Evolutionary conservation across 768 basidiomycete genomes (phyloP).

Genomic region (Hericium rajendrae): DNA sequence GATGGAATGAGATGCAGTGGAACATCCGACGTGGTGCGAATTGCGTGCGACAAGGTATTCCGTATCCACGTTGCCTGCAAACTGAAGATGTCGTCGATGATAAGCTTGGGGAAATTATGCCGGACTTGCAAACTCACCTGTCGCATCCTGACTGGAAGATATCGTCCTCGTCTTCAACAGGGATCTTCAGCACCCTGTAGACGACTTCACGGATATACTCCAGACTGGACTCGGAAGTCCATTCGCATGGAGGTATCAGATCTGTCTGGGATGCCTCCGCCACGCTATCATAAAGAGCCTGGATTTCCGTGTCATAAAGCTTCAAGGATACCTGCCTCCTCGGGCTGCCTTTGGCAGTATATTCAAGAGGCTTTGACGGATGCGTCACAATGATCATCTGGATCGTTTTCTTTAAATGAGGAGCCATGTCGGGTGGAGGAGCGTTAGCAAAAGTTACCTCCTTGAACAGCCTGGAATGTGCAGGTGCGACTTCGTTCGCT

Average conservation of each 20-base stretch:
- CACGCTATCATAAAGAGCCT: conserved; percentile 6
- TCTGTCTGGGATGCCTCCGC: not conserved
- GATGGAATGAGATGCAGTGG: conserved; percentile 7
- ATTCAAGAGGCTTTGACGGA: conserved; percentile 11
- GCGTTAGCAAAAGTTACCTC: conserved; percentile 1
- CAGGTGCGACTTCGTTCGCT: conserved; percentile 13
- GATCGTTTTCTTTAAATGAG: too few relatives aligned
- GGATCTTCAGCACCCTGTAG: not conserved
- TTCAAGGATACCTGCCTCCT: conserved; percentile 6
- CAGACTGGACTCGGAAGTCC: not conserved
- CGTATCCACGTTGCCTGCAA: not conserved
- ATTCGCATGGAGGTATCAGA: not conserved
- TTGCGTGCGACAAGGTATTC: not conserved
- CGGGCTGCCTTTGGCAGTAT: conserved; percentile 14
- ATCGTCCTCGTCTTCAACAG: not conserved
- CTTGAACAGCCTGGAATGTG: conserved; percentile 17
- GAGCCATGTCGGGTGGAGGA: not conserved
- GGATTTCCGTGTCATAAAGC: conserved; percentile 8
- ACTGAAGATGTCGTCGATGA: not conserved
- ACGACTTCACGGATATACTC: not conserved
- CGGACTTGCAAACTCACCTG: not conserved
- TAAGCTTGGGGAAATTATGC: not conserved
- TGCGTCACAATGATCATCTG: conserved; percentile 17
- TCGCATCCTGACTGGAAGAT: not conserved
- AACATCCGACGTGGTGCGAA: not conserved